Base-by-base conservation (phyloP, 2,329 filamentous ascomycete species). In the Lecanicillium sp. region DNA sequence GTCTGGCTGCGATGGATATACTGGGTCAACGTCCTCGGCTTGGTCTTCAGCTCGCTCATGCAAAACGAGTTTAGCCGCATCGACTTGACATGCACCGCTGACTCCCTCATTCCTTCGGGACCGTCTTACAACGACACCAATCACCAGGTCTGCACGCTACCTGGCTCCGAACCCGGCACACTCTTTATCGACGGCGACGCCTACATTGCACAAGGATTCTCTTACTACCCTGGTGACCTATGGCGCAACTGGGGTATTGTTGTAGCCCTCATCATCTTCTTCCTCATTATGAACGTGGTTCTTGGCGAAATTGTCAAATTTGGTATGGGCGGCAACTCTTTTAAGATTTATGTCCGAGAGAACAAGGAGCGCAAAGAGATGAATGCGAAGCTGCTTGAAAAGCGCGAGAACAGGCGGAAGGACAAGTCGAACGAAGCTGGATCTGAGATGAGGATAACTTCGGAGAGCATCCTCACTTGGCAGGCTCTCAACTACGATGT, bases 241-340 rank as follows among this genome's bases (percentile, higher is more conserved):
- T 94, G 87, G 87, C 73, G 86, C 30, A 88, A 92, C 59, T 86
- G 84, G 57, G 86, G 84, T 2, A 92, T 95, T 46, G 79, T 94
- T 44, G 56, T 88, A 10, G 79, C 71, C 2, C 74, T 94, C 45
- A 86, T 94, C 39, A 60, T 82, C 29, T 78, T 79, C 43, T 94
- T 94, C 63, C 68, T 95, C 4, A 59, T 75, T 10, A 62, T 85
- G 41, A 90, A 94, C 47, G 81, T 87, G 29, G 70, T 86, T 13
- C 70, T 90, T 0, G 88, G 87, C 53, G 88, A 95, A 56, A 67
- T 83, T 17, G 69, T 94, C 50, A 84, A 79, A 42, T 87, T 81
- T 48, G 84, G 86, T 30, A 82, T 84, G 56, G 87, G 83, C 7
- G 87, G 87, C n/a, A 87, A 82, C 50, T 76, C 83, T 1, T 79